These are phyloP conservation scores for Coniophora puteana DNA, from an alignment of 1,284 basidiomycete species.

Conservation along the genomic window DNA sequence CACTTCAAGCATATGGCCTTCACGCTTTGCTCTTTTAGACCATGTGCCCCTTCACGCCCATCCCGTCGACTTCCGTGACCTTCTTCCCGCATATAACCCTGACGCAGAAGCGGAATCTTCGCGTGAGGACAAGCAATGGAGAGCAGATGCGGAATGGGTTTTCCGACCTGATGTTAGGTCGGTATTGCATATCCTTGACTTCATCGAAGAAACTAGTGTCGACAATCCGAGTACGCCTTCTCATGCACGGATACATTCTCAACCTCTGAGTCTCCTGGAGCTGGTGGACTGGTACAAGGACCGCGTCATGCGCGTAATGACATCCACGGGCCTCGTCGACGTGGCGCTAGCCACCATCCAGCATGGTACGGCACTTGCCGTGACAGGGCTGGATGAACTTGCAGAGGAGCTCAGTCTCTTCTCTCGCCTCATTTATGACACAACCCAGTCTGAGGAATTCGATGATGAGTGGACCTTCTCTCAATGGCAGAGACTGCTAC, in stretches of 20 bases:
- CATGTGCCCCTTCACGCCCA: slow-evolving; percentile 70
- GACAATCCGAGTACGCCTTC: too few species aligned
- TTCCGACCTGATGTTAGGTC: slow-evolving; percentile 42
- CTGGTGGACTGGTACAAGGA: slow-evolving; percentile 73
- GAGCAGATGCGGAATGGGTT: slow-evolving; percentile 51
- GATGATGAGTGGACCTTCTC: slow-evolving; percentile 69
- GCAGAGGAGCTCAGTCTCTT: slow-evolving; percentile 90
- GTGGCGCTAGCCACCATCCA: slow-evolving; percentile 77
- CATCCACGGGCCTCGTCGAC: slow-evolving; percentile 73
- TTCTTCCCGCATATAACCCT: slow-evolving; percentile 64
- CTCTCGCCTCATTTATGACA: slow-evolving; percentile 82
- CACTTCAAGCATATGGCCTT: slow-evolving; percentile 55
- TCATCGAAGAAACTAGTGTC: slow-evolving; percentile 13
- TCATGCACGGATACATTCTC: too few species aligned
- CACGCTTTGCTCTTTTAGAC: slow-evolving; percentile 67
- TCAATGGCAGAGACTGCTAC: slow-evolving; percentile 67
- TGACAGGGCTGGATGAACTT: slow-evolving; percentile 76
- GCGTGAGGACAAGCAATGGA: slow-evolving; percentile 36
- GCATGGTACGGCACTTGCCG: slow-evolving; percentile 78
- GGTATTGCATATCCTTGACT: too few species aligned
- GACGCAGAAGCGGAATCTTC: slow-evolving; percentile 41
- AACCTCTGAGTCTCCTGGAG: slow-evolving; percentile 28
- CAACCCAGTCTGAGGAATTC: slow-evolving; percentile 39
- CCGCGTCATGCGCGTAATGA: slow-evolving; percentile 61
- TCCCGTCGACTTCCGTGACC: slow-evolving; percentile 54